Base-by-base conservation (phyloP, 1,284 basidiomycete genomes). In the Pisolithus thermaeus region DNA sequence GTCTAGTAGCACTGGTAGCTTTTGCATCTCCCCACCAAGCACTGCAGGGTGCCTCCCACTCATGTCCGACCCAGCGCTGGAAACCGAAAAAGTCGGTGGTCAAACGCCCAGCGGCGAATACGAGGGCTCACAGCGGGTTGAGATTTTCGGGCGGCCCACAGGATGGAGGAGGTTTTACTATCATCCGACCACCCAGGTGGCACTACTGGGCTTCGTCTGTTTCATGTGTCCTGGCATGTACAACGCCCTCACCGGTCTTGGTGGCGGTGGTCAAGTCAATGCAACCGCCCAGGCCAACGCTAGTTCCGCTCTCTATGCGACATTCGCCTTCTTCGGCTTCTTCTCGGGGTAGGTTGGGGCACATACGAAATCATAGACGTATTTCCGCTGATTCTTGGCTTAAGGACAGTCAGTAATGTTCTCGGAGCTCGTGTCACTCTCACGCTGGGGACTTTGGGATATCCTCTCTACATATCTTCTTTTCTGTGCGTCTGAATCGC, bases 341-440 rank as follows among this genome's bases (percentile, higher is more conserved):
- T 76, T 76, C 46, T 69, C 75, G 4, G 74, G 74, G 74, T 73
- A 65, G 40, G 54, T 42, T 30, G 8, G 8, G 3, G 36, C 49
- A 1, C 7, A 8, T 11, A 30, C 3, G 12, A 8, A 3, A 12
- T 39, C 22, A 20, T 6, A n/a, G 8, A 9, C 7, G 4, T 3
- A 30, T 16, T 16, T 22, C 25, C 46, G 8, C 27, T 45, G 28
- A 57, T 43, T 38, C 7, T 16, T 39, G 18, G 41, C 32, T 37
- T 11, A 43, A 77, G 75, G 36, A 73, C 77, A 42, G 63, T 80
- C 65, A 73, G 79, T 68, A 76, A 83, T 56, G 63, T 73, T 49
- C 70, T 84, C 22, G 82, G 82, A 5, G 70, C 77, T 14, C 69
- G 74, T n/a, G 56, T 74, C 3, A 80, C 81, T 0, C 74, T 84